phyloP scores from a whole-genome alignment of 2,329 filamentous ascomycete species.

The Nemania serpens region DNA sequence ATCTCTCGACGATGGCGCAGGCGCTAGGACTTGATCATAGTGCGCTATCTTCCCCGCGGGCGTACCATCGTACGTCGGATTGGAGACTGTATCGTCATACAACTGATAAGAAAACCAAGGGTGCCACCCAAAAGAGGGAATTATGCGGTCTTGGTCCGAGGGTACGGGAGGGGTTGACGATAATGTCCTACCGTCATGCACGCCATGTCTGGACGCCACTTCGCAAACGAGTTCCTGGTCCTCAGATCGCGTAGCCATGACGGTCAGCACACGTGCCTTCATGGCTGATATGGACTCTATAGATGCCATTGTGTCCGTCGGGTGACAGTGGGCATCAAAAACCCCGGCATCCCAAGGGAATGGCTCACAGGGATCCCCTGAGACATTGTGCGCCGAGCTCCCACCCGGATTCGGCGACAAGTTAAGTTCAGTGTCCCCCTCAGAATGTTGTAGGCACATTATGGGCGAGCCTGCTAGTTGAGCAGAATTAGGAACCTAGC shows the following conservation, averaged over 20 bases:
- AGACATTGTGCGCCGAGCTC: slow-evolving; percentile 12
- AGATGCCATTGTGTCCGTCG: slow-evolving; percentile 74
- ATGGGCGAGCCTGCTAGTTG: neutral
- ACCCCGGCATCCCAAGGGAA: slow-evolving; percentile 75
- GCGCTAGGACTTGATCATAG: slow-evolving; percentile 68
- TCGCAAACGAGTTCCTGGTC: slow-evolving; percentile 74
- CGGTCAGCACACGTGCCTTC: slow-evolving; percentile 67
- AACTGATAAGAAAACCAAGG: slow-evolving; percentile 85
- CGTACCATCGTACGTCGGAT: slow-evolving; percentile 45
- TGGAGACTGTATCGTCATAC: slow-evolving; percentile 60
- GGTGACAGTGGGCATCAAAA: slow-evolving; percentile 83
- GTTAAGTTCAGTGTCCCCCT: slow-evolving; percentile 18
- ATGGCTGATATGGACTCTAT: slow-evolving; percentile 64
- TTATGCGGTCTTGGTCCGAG: slow-evolving; percentile 46
- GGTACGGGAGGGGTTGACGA: slow-evolving; percentile 17
- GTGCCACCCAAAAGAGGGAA: slow-evolving; percentile 86
- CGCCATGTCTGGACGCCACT: slow-evolving; percentile 60
- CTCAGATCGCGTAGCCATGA: slow-evolving; percentile 77
- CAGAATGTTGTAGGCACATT: slow-evolving; percentile 38
- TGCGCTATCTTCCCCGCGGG: slow-evolving; percentile 56
- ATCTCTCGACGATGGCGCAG: slow-evolving; percentile 52
- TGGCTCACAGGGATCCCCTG: slow-evolving; percentile 32
- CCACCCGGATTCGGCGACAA: slow-evolving; percentile 11
- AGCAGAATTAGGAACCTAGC: neutral
- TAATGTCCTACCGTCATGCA: slow-evolving; percentile 42